phyloP scores from a whole-genome alignment of 352 stramenopile species.

The Phytopythium mirpurense region DNA sequence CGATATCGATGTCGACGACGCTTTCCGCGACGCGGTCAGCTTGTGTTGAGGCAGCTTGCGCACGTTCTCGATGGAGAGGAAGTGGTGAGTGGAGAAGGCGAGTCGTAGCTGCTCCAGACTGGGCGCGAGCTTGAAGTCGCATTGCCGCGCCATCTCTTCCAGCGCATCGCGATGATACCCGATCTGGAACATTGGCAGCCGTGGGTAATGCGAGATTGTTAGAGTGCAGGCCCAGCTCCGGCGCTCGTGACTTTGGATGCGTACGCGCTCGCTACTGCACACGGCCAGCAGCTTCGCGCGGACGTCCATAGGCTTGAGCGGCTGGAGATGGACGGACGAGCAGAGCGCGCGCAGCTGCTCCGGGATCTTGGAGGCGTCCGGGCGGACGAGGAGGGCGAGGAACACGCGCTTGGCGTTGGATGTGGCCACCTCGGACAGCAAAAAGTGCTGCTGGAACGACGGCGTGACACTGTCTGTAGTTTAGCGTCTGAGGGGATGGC shows the following conservation, averaged over 20 bases:
- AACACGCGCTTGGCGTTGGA: constrained; percentile 56
- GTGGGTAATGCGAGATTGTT: neutral
- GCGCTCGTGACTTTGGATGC: too few species aligned
- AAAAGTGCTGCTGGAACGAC: constrained; percentile 56
- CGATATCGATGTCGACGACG: neutral
- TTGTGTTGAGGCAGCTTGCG: constrained; percentile 14
- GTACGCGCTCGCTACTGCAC: constrained; percentile 39
- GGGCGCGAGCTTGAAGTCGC: constrained; percentile 28
- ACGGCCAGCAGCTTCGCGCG: constrained; percentile 50
- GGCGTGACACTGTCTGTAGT: constrained; percentile 39
- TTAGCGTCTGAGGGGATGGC: neutral
- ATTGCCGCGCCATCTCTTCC: constrained; percentile 34
- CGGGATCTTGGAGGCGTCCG: constrained; percentile 47
- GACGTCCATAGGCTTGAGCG: constrained; percentile 34
- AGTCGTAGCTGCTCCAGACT: constrained; percentile 39
- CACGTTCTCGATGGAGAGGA: constrained; percentile 53
- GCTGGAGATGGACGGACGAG: constrained; percentile 30
- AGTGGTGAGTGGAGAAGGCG: constrained; percentile 46
- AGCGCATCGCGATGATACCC: constrained; percentile 52
- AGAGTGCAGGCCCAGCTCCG: too few species aligned
- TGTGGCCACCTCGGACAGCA: constrained; percentile 38
- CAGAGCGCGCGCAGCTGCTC: constrained; percentile 52
- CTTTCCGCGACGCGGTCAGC: neutral
- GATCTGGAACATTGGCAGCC: constrained; percentile 25
- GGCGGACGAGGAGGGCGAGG: constrained; percentile 42